Evolutionary conservation across 2,329 filamentous ascomycete species (phyloP).

Genomic region (Bipolaris victoriae): DNA sequence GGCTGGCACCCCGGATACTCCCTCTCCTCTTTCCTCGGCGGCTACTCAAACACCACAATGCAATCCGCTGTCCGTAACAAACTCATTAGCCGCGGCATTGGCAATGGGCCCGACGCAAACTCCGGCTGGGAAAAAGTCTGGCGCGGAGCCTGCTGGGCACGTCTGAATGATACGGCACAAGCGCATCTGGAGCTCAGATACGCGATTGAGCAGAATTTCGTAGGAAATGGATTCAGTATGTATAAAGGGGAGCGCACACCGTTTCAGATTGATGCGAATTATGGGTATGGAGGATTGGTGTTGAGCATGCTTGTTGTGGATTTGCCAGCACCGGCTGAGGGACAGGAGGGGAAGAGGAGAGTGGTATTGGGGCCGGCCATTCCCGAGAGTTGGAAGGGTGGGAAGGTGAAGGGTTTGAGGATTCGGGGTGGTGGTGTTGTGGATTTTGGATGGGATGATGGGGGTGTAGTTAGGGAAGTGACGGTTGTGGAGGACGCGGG

Average conservation of each 20-base stretch:
- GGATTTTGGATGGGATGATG: constrained; percentile 53
- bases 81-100: constrained; percentile 55
- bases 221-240: constrained; percentile 59
- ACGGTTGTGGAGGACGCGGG: background rate
- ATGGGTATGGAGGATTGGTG: constrained; percentile 62
- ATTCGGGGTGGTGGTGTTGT: constrained; percentile 54
- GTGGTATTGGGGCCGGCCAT: constrained; percentile 59
- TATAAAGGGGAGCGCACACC: constrained; percentile 56
- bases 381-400: constrained; percentile 53
- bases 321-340: constrained; percentile 42
- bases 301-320: constrained; percentile 62
- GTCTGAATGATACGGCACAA: constrained; percentile 58
- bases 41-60: constrained; percentile 55
- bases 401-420: constrained; percentile 54
- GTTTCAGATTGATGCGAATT: constrained; percentile 67
- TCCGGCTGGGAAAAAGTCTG: constrained; percentile 66
- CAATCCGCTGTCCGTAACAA: constrained; percentile 55
- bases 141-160: constrained; percentile 63
- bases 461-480: constrained; percentile 44
- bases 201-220: constrained; percentile 59
- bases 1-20: constrained; percentile 64
- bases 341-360: constrained; percentile 25
- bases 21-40: constrained; percentile 50
- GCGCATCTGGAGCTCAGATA: constrained; percentile 59
- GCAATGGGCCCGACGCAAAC: constrained; percentile 57